Percentiles rank a stretch among this genome's conserved stretches.
Evolutionary conservation across 139 green algal species (phyloP).

Genomic region (Coccomyxa sp.): DNA sequence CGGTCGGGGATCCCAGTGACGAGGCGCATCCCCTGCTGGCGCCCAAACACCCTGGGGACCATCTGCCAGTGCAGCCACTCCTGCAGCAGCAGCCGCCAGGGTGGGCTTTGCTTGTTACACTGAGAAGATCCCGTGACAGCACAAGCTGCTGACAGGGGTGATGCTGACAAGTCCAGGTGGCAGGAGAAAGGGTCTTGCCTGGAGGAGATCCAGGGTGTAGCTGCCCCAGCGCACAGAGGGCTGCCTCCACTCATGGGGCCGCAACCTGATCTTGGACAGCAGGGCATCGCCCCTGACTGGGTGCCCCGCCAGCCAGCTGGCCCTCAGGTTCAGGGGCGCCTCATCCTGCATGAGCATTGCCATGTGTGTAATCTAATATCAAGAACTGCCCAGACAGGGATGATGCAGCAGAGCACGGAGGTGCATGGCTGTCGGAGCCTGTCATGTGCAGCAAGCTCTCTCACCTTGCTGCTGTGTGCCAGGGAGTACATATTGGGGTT

Average conservation of each 20-base stretch:
- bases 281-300: slow-evolving; percentile 7
- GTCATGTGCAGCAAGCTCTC: background rate
- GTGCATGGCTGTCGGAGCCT: background rate
- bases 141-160: too few relatives aligned
- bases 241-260: background rate
- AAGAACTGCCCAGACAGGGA: too few relatives aligned
- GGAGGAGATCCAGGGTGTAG: background rate
- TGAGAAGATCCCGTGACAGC: too few relatives aligned
- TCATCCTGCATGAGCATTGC: background rate
- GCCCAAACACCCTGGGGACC: too few relatives aligned
- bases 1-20: too few relatives aligned
- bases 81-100: too few relatives aligned
- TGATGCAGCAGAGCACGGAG: background rate
- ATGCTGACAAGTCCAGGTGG: too few relatives aligned
- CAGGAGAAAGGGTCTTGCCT: background rate
- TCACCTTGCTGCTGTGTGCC: background rate
- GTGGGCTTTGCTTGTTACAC: too few relatives aligned
- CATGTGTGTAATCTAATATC: too few relatives aligned
- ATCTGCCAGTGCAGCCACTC: too few relatives aligned
- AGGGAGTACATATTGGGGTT: background rate
- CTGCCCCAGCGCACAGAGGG: background rate
- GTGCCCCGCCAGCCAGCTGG: slow-evolving; percentile 1
- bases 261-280: background rate
- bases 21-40: too few relatives aligned
- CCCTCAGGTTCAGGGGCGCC: background rate